Evolutionary conservation across 306 rosid species (phyloP).

Genomic region (Hippophae rhamnoides): DNA sequence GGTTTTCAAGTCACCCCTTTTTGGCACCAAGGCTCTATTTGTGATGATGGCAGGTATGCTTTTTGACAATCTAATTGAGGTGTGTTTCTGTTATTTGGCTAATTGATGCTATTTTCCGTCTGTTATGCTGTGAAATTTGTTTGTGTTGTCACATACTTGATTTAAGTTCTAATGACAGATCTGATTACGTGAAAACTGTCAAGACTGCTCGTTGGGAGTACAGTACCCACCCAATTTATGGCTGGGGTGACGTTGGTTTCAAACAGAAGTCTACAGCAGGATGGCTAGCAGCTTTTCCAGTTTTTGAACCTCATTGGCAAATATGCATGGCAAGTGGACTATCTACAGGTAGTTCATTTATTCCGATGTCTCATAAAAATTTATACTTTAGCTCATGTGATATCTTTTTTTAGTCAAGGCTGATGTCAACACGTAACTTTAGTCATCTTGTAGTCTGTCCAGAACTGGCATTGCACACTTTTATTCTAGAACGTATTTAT

Average conservation of each 20-base stretch:
- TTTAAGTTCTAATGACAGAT: conserved; percentile 38
- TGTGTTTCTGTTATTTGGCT: conserved; percentile 2
- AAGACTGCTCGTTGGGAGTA: conserved; percentile 87
- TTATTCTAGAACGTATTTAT: background rate
- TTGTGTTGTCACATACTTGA: conserved; percentile 11
- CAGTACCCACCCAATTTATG: conserved; percentile 76
- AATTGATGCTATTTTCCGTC: background rate
- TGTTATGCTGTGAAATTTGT: conserved; percentile 6
- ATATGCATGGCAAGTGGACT: conserved; percentile 87
- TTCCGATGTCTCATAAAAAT: conserved; percentile 6
- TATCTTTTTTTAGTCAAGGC: too few relatives aligned
- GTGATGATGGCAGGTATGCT: conserved; percentile 78
- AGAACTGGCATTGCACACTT: conserved; percentile 3
- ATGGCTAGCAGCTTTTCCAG: conserved; percentile 98
- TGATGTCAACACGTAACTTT: too few relatives aligned
- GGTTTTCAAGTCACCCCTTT: conserved; percentile 96
- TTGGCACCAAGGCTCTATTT: conserved; percentile 85
- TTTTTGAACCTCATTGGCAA: conserved; percentile 99
- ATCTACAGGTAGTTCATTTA: conserved; percentile 64
- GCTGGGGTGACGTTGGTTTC: conserved; percentile 92
- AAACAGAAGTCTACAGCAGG: conserved; percentile 91
- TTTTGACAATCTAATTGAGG: background rate
- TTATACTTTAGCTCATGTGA: background rate
- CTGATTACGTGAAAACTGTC: conserved; percentile 69
- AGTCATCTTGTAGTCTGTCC: conserved; percentile 5